Percentiles rank a stretch among this genome's conserved stretches.
phyloP scores from a whole-genome alignment of 192 early-diverging fungal species.

The Radiomyces spectabilis region DNA sequence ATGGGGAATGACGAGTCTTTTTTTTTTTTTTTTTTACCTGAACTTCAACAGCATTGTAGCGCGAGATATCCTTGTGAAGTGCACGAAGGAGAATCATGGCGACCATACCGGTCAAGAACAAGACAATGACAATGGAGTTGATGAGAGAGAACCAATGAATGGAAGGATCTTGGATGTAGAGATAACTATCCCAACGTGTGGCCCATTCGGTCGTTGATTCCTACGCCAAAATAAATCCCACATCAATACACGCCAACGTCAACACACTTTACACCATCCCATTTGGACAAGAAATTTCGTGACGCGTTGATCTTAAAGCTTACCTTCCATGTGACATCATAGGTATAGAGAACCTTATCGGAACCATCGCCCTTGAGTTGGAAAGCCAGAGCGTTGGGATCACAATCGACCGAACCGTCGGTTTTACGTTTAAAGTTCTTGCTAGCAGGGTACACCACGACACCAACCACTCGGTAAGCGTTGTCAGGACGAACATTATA shows the following conservation, averaged over 20 bases:
- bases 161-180: slow-evolving; percentile 79
- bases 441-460: slow-evolving; percentile 70
- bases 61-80: slow-evolving; percentile 86
- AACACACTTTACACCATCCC: neutral
- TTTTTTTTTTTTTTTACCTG: slow-evolving; percentile 21
- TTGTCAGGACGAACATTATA: slow-evolving; percentile 63
- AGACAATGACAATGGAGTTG: slow-evolving; percentile 91
- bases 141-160: slow-evolving; percentile 96
- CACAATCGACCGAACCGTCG: no score
- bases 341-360: slow-evolving; percentile 52
- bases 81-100: slow-evolving; percentile 84
- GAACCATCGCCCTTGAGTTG: slow-evolving; percentile 34
- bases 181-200: slow-evolving; percentile 83
- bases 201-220: slow-evolving; percentile 61
- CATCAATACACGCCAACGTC: neutral
- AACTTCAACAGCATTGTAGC: slow-evolving; percentile 72
- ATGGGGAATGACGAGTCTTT: no score
- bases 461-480: slow-evolving; percentile 68
- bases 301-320: no score
- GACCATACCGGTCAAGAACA: slow-evolving; percentile 90
- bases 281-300: neutral
- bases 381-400: slow-evolving; percentile 20
- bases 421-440: slow-evolving; percentile 31
- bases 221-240: slow-evolving; percentile 23
- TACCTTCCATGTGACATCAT: slow-evolving; percentile 57